A percentile compares a stretch with the other conserved stretches of the same genome.
phyloP scores from a whole-genome alignment of 352 stramenopile genomes.

The Pythium myriotylum region DNA sequence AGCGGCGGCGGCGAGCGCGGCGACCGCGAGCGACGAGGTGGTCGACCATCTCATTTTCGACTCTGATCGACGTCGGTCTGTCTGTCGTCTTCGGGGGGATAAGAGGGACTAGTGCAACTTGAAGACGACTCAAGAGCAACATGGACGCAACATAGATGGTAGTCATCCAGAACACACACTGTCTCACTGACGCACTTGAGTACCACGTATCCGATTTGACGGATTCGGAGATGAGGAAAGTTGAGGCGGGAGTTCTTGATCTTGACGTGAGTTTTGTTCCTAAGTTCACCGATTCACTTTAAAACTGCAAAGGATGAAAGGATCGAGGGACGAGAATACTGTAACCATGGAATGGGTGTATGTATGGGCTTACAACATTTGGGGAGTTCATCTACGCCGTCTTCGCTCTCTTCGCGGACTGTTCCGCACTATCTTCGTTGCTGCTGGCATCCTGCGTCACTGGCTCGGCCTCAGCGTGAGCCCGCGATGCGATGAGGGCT shows the following conservation, averaged over 20 bases:
- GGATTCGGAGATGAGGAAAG: too few relatives aligned
- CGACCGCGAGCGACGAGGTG: neutral
- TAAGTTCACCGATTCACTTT: too few relatives aligned
- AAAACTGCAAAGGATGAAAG: too few relatives aligned
- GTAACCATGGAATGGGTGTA: too few relatives aligned
- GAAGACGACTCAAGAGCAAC: neutral
- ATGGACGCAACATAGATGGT: neutral
- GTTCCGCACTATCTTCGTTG: constrained; percentile 10
- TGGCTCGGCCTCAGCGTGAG: constrained; percentile 19
- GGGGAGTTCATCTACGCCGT: neutral
- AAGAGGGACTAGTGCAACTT: neutral
- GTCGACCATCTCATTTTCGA: neutral
- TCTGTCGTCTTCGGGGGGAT: neutral
- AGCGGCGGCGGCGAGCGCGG: neutral
- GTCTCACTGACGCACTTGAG: too few relatives aligned
- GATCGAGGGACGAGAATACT: too few relatives aligned
- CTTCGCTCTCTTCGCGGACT: constrained; percentile 26
- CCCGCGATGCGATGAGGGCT: constrained; percentile 19
- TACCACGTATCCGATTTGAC: too few relatives aligned
- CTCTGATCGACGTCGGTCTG: neutral
- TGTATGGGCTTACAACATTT: neutral
- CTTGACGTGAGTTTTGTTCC: too few relatives aligned
- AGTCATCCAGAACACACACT: too few relatives aligned
- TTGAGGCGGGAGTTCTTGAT: too few relatives aligned
- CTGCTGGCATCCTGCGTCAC: constrained; percentile 7